Base-by-base conservation (phyloP, 208 protist genomes). In the Willaertia magna region DNA sequence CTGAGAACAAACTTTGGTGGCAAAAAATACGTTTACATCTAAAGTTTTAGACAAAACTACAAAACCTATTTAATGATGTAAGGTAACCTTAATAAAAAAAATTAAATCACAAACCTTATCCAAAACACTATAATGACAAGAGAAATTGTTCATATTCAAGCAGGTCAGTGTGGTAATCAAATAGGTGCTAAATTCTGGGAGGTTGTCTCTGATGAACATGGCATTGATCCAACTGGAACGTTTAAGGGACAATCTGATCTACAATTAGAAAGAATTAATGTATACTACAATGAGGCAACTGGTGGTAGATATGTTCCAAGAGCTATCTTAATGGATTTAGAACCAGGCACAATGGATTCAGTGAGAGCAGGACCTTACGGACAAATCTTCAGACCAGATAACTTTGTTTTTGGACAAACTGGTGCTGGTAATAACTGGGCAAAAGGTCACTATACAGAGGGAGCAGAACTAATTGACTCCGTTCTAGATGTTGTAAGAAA, bases 381-480 rank as follows among this genome's bases (percentile, higher is more conserved):
- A 86, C 90, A 97, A 90, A 91, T 94, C 74, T 94, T 94, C 90
- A 90, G 93, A 87, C 95, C 97, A 85, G 97, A 99, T 91, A 99
- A 99, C 94, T 98, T 99, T 89, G 93, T 99, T 74, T 98, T 97
- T 89, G 97, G 97, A 59, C 95, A 98, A 92, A 94, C 93, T 84
- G 97, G 97, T 85, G 91, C 93, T 44, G 98, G 96, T 85, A 99
- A 99, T 95, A 99, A 99, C 95, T 99, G 97, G 97, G 95, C 94
- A 79, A 97, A 97, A 92, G 96, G 98, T 87, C 97, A 99, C 93
- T 99, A 99, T 92, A 99, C 97, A 16, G 97, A 99, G 88, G 98
- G 98, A 85, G 96, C 95, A 85, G 97, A 99, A 91, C 91, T 99
- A 22, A 96, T 98, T 76, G 98, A 99, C 86, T 91, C 90, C 42